A percentile compares a stretch with the other conserved stretches of the same genome.
phyloP scores from a whole-genome alignment of 2,329 filamentous ascomycete species.

The Parascedosporium putredinis region DNA sequence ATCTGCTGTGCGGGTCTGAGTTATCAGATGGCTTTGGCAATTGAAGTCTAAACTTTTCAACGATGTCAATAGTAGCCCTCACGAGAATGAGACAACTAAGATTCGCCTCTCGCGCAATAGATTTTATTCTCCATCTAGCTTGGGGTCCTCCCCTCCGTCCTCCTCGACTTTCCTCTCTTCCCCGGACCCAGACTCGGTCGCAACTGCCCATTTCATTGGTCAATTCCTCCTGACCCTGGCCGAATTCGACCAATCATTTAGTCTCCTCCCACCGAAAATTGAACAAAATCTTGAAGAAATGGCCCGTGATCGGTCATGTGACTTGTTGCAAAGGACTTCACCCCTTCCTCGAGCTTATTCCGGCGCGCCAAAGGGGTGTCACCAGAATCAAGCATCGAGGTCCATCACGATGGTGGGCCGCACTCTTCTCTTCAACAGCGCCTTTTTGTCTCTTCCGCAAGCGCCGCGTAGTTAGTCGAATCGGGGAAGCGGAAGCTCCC shows the following conservation, averaged over 20 bases:
- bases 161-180: conserved; percentile 2
- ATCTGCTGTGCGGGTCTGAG: conserved; percentile 4
- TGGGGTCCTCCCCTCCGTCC: background rate
- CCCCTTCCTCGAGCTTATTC: background rate
- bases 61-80: conserved; percentile 5
- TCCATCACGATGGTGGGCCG: background rate
- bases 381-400: background rate
- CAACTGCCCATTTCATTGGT: conserved; percentile 2
- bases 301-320: conserved; percentile 3
- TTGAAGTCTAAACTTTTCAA: conserved; percentile 2
- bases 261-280: conserved; percentile 4
- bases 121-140: conserved; percentile 3
- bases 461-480: background rate
- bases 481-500: conserved; percentile 5
- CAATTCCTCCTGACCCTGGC: background rate
- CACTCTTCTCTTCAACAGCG: too few species aligned
- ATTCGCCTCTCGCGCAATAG: conserved; percentile 5
- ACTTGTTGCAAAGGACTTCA: background rate
- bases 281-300: background rate
- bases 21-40: background rate
- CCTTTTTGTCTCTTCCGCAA: background rate
- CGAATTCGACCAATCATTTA: conserved; percentile 6
- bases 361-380: background rate
- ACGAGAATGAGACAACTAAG: conserved; percentile 2
- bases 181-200: conserved; percentile 7